Evolutionary conservation across 345 rosid genomes (phyloP).

Genomic region (Clausena lansium): DNA sequence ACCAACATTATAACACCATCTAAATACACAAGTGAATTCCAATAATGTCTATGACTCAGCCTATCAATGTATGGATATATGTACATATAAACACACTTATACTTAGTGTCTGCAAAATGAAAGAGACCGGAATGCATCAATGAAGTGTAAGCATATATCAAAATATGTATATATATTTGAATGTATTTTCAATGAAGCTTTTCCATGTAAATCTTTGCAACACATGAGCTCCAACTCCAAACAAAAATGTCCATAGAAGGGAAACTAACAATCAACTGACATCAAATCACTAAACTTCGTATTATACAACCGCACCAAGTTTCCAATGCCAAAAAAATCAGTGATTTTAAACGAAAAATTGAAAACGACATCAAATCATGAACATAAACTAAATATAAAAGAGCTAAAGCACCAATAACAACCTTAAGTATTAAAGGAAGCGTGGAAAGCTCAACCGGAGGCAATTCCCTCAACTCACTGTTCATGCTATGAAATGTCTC

Average conservation of each 20-base stretch:
- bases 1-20: neutral
- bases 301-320: neutral
- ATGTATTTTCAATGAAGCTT: neutral
- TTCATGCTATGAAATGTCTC: constrained; percentile 77
- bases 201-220: neutral
- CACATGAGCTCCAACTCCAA: neutral
- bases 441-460: constrained; percentile 85
- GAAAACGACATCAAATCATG: neutral
- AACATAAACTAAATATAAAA: constrained; percentile 10
- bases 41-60: neutral
- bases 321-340: neutral
- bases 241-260: neutral
- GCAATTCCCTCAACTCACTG: constrained; percentile 91
- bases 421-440: constrained; percentile 91
- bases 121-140: neutral
- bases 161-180: neutral
- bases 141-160: neutral
- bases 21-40: neutral
- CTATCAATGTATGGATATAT: neutral
- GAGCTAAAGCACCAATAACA: constrained; percentile 19
- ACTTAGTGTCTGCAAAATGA: neutral
- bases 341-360: neutral
- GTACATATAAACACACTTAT: neutral
- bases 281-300: neutral
- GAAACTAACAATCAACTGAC: neutral